phyloP scores from a whole-genome alignment of 2,329 filamentous ascomycete genomes.

The Fusarium sp. region DNA sequence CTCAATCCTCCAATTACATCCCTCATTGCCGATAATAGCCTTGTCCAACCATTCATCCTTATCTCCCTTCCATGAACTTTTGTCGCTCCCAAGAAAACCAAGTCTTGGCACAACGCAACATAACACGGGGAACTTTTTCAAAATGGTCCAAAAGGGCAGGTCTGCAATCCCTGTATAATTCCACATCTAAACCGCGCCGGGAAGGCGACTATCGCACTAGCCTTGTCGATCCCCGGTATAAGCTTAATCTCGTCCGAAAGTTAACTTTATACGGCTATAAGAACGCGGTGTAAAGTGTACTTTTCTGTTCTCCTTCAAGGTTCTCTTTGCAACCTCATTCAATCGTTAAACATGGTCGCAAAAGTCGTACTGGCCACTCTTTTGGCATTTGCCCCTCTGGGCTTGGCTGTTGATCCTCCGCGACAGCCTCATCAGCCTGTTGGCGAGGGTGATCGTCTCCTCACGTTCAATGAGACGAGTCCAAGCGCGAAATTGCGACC shows the following conservation, averaged over 20 bases:
- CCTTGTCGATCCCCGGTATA: constrained; percentile 27
- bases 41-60: neutral
- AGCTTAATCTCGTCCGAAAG: constrained; percentile 20
- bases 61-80: neutral
- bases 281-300: neutral
- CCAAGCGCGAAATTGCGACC: constrained; percentile 59
- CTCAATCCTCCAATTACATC: no score
- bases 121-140: constrained; percentile 34
- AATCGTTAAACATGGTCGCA: constrained; percentile 18
- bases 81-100: neutral
- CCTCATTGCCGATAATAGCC: neutral
- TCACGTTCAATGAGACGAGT: constrained; percentile 72
- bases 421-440: constrained; percentile 67
- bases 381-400: constrained; percentile 36
- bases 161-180: constrained; percentile 4
- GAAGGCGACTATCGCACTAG: constrained; percentile 28
- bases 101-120: constrained; percentile 38
- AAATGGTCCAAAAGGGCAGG: constrained; percentile 35
- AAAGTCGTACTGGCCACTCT: constrained; percentile 29
- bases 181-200: constrained; percentile 34
- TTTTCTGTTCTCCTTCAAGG: neutral
- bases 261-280: constrained; percentile 4
- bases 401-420: constrained; percentile 60
- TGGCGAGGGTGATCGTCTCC: constrained; percentile 66
- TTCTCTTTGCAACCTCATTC: neutral